These are phyloP conservation scores for Xerophyta viscosa DNA, from an alignment of 106 monocot species.

Conservation along the genomic window DNA sequence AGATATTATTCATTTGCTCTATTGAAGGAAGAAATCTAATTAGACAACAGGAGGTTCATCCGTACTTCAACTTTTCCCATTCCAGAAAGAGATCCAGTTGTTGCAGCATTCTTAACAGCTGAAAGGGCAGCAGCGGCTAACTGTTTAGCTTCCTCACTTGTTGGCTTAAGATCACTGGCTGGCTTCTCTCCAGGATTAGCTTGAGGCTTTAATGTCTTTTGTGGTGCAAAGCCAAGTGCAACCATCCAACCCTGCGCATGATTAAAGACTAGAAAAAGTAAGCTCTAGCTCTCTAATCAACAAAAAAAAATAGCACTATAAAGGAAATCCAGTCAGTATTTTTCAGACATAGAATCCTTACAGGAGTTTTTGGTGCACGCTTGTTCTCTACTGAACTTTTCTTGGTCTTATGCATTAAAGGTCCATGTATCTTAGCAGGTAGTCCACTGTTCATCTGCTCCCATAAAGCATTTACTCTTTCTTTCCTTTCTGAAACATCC, in stretches of 20 bases:
- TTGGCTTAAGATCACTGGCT: slow-evolving; percentile 28
- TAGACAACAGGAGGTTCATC: too few relatives aligned
- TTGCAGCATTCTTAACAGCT: slow-evolving; percentile 58
- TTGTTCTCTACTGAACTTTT: slow-evolving; percentile 29
- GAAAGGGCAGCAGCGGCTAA: slow-evolving; percentile 88
- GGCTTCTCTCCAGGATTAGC: slow-evolving; percentile 24
- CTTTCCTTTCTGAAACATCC: slow-evolving; percentile 52
- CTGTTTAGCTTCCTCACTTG: slow-evolving; percentile 69
- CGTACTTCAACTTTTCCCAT: slow-evolving; percentile 85
- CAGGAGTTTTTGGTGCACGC: slow-evolving; percentile 41
- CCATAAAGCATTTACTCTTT: slow-evolving; percentile 77
- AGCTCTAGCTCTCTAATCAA: not conserved
- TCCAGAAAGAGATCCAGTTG: slow-evolving; percentile 31
- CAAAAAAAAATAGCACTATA: not conserved
- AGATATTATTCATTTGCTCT: too few relatives aligned
- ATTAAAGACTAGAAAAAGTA: not conserved
- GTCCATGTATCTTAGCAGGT: slow-evolving; percentile 41
- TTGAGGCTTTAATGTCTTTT: slow-evolving; percentile 23
- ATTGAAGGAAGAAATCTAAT: too few relatives aligned
- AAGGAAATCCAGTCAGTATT: not conserved
- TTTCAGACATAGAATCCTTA: slow-evolving; percentile 17
- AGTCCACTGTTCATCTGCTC: slow-evolving; percentile 74
- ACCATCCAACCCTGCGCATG: slow-evolving; percentile 79
- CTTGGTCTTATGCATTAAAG: slow-evolving; percentile 19
- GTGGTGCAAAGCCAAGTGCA: slow-evolving; percentile 56